Evolutionary conservation across 352 stramenopile species (phyloP).

Genomic region (Aphanomyces invadans): DNA sequence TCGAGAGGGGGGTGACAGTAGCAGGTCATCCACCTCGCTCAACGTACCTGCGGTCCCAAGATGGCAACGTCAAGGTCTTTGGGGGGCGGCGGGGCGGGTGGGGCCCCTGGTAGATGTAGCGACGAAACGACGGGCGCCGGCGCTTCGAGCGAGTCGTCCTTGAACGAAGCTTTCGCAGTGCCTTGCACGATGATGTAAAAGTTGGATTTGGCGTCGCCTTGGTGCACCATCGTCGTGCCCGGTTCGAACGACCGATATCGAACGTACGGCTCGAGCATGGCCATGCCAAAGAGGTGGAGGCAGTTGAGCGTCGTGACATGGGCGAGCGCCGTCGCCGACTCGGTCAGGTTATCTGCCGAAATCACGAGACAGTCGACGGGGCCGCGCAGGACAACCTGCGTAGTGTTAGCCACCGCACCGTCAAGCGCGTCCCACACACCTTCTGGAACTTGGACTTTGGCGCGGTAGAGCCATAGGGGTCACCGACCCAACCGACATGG

Average conservation of each 20-base stretch:
- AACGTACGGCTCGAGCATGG: not conserved
- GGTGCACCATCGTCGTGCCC: slow-evolving; percentile 3
- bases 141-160: not conserved
- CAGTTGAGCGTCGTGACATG: slow-evolving; percentile 2
- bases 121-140: not conserved
- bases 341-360: not conserved
- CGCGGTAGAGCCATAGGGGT: not conserved
- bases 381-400: slow-evolving; percentile 6
- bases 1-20: too few species aligned
- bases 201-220: slow-evolving; percentile 17
- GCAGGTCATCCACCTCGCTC: too few species aligned
- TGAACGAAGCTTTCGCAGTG: slow-evolving; percentile 9
- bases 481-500: slow-evolving; percentile 3
- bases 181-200: slow-evolving; percentile 17
- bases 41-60: slow-evolving; percentile 16
- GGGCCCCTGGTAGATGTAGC: not conserved
- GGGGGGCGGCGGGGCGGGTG: not conserved
- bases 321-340: not conserved
- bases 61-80: slow-evolving; percentile 13
- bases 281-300: slow-evolving; percentile 10
- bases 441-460: slow-evolving; percentile 16
- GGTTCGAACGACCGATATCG: slow-evolving; percentile 8
- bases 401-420: not conserved
- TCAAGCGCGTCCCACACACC: too few species aligned
- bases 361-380: slow-evolving; percentile 11